phyloP scores from a whole-genome alignment of 139 green algal species.

The Chlorella sp. region DNA sequence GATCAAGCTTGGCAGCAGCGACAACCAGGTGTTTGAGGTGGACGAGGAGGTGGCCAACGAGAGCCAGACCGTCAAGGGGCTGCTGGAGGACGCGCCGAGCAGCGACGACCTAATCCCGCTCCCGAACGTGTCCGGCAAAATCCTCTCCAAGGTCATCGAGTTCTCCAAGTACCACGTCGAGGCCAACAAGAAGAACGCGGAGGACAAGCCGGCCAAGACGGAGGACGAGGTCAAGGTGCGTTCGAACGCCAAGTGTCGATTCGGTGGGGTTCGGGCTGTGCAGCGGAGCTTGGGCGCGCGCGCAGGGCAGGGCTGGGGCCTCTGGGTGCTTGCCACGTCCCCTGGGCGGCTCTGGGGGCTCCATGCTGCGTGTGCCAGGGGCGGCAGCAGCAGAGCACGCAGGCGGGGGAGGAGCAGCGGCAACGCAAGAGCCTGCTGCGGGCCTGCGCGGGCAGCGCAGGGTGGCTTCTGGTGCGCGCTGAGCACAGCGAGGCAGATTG shows the following conservation, averaged over 20 bases:
- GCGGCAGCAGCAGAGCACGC: too few relatives aligned
- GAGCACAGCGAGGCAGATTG: background rate
- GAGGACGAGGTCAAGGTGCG: constrained; percentile 85
- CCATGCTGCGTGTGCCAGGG: too few relatives aligned
- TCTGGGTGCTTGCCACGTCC: too few relatives aligned
- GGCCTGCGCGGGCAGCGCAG: too few relatives aligned
- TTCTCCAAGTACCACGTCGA: constrained; percentile 96
- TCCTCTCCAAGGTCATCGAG: constrained; percentile 85
- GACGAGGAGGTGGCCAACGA: constrained; percentile 67
- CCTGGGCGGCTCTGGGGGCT: too few relatives aligned
- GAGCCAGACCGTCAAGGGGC: constrained; percentile 77
- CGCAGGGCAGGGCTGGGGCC: too few relatives aligned
- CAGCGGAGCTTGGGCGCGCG: too few relatives aligned
- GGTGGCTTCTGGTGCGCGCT: too few relatives aligned
- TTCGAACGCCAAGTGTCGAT: too few relatives aligned
- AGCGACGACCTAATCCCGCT: constrained; percentile 63
- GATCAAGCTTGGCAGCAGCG: constrained; percentile 29
- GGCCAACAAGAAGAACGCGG: constrained; percentile 57
- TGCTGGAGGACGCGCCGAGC: constrained; percentile 63
- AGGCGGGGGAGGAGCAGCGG: background rate
- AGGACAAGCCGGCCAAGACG: constrained; percentile 63
- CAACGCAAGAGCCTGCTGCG: background rate
- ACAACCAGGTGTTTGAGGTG: constrained; percentile 62
- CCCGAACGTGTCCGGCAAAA: constrained; percentile 78
- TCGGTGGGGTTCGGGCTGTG: too few relatives aligned